Base-by-base conservation (phyloP, 345 rosid genomes). In the Rhizophora mangle region DNA sequence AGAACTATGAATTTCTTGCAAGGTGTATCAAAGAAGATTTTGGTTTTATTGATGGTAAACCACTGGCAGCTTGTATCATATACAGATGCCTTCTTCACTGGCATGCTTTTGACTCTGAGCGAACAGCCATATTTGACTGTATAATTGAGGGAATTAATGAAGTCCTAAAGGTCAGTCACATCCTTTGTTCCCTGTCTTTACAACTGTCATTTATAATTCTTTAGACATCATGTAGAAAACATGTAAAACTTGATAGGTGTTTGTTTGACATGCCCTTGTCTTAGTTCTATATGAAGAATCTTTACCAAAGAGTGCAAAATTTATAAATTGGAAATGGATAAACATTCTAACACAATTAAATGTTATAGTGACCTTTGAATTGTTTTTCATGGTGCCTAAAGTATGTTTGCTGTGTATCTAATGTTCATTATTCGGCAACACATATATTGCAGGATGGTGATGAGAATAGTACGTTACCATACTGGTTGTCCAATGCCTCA, bases 21-120 rank as follows among this genome's bases (percentile, higher is more conserved):
- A 87, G 79, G 72, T 90, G 97, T 75, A 90, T 95, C 69, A 92
- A 80, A 75, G 99, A 92, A 83, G 84, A 85, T 74, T 68, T 90
- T 76, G 97, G 96, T 29, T 95, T 95, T 73, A 71, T 72, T 68
- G 80, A 80, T 82, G 92, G 89, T 62, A 95, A 90, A 81, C 99
- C 97, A 24, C 75, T 95, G 70, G 96, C 96, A 73, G 97, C 96
- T 74, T 90, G 96, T 80, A 81, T 90, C 60, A 85, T 92, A 65
- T 92, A 86, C 82, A 88, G 88, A 82, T 90, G 92, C 82, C 96
- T 95, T 81, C 85, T 82, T 78, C 91, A 87, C 65, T 92, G 99
- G 99, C 99, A 81, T 75, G 88, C 96, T 80, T 92, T 88, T 76
- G 97, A 95, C 77, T 88, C 96, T 57, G 99, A 92, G 81, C 79